Evolutionary conservation across 2,329 filamentous ascomycete genomes (phyloP).

Genomic region (Colletotrichum liaoningense): DNA sequence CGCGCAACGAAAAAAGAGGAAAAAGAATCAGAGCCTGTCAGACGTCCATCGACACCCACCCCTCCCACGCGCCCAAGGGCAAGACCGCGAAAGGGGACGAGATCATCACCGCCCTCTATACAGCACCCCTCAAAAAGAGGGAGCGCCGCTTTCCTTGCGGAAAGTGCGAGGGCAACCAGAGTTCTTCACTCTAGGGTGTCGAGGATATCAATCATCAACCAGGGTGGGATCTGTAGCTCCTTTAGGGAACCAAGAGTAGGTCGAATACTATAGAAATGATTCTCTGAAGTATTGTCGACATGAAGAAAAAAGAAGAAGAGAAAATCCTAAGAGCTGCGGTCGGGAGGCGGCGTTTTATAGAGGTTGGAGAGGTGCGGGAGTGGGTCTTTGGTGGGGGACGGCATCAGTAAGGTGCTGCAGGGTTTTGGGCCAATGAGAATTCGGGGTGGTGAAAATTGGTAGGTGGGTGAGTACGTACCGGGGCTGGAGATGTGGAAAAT

Average conservation of each 20-base stretch:
- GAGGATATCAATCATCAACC: conserved; percentile 95
- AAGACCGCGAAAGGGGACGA: conserved; percentile 79
- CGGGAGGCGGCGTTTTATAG: conserved; percentile 18
- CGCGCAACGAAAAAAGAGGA: conserved; percentile 65
- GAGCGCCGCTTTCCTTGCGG: conserved; percentile 70
- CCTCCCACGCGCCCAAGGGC: conserved; percentile 81
- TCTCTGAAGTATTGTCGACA: conserved; percentile 60
- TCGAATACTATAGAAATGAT: conserved; percentile 99
- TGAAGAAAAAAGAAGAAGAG: conserved; percentile 29
- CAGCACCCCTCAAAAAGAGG: conserved; percentile 52
- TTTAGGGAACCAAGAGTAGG: conserved; percentile 91
- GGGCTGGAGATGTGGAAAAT: neutral
- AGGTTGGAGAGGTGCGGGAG: neutral
- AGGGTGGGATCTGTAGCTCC: conserved; percentile 95
- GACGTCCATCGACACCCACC: conserved; percentile 90
- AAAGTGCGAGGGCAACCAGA: conserved; percentile 68
- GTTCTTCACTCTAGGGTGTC: conserved; percentile 87
- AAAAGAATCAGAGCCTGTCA: conserved; percentile 76
- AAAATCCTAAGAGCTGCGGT: conserved; percentile 17
- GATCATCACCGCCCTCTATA: conserved; percentile 95
- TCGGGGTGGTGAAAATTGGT: neutral
- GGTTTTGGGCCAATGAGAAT: conserved; percentile 18
- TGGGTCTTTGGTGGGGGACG: conserved; percentile 5
- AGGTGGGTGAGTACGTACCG: conserved; percentile 9
- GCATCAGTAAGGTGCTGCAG: conserved; percentile 15